Base-by-base conservation (phyloP, 768 basidiomycete species). In the Tylopilus balloui region DNA sequence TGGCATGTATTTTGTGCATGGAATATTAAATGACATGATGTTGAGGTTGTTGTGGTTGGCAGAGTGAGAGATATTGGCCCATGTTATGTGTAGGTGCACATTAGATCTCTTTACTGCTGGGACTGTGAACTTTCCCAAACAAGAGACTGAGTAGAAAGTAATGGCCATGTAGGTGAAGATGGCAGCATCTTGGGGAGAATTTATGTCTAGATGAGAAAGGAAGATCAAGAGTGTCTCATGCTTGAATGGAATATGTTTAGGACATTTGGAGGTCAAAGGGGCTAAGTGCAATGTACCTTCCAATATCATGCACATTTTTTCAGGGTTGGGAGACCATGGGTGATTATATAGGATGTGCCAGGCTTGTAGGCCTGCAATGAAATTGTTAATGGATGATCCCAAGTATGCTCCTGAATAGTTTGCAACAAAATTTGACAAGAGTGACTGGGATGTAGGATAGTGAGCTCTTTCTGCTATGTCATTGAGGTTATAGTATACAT, bases 301-400 rank as follows among this genome's bases (percentile, higher is more conserved):
- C 6, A 29, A 0, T 3, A 42, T 11, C 0, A 12, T 13, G 2
- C 9, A 4, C 5, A 9, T 11, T 14, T 42, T 12, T 1, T 29
- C 6, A 1, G 4, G 6, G 14, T 17, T 49, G 38, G 48, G 42
- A 1, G 1, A 1, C 38, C 39, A 51, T 0, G 14, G 11, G 0
- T 3, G 5, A 3, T 17, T 9, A 37, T 52, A 47, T 0, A 79
- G 45, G 0, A 71, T 58, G 51, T 80, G 77, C 78, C 77, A 80
- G 1, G 77, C 75, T 0, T 67, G 52, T 0, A 79, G 36, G 0
- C 70, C 73, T 2, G 54, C 51, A 0, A 75, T 17, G 46, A 73
- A 75, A 57, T 76, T 77, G 2, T 44, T 29, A 0, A 78, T 53
- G 0, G 71, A 60, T 8, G 48, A 51, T 0, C 62, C 64, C 0